Conservation (phyloP, 495 filamentous ascomycete species). For the Polyplosphaeria fusca region DNA sequence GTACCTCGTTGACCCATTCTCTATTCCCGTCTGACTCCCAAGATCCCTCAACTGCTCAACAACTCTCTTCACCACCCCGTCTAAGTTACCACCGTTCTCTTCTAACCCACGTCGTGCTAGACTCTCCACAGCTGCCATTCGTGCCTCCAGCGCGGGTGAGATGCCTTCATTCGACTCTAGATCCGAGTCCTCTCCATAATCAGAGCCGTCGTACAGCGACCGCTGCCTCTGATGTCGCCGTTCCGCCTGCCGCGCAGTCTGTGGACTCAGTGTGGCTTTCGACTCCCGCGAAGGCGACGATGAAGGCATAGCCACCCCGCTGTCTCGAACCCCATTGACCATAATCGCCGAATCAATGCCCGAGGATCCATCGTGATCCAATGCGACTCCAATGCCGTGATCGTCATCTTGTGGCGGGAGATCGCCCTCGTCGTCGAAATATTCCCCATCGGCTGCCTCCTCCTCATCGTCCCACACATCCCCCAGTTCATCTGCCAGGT, state of each 20-base stretch:
- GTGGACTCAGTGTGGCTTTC: slow-evolving; percentile 25
- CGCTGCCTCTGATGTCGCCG: slow-evolving; percentile 46
- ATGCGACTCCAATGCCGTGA: slow-evolving; percentile 17
- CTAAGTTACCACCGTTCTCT: slow-evolving; percentile 64
- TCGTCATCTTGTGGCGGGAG: slow-evolving; percentile 16
- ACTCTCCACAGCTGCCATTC: slow-evolving; percentile 74
- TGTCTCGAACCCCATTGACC: slow-evolving; percentile 26
- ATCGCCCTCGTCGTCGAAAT: slow-evolving; percentile 24
- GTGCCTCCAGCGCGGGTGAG: slow-evolving; percentile 66
- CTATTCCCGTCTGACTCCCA: slow-evolving; percentile 74
- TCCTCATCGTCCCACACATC: slow-evolving; percentile 57
- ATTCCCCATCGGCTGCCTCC: slow-evolving; percentile 50
- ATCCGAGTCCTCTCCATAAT: slow-evolving; percentile 68
- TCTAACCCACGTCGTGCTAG: slow-evolving; percentile 70
- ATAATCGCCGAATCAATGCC: not conserved
- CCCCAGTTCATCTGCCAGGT: slow-evolving; percentile 75
- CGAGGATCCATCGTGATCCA: slow-evolving; percentile 34
- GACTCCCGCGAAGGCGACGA: slow-evolving; percentile 22
- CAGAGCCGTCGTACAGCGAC: slow-evolving; percentile 57
- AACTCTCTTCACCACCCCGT: slow-evolving; percentile 67
- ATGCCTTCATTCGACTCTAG: slow-evolving; percentile 65
- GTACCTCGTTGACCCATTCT: slow-evolving; percentile 75
- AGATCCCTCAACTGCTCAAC: slow-evolving; percentile 73
- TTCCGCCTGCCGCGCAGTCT: slow-evolving; percentile 39
- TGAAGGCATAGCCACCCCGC: slow-evolving; percentile 28